A percentile compares a stretch with the other conserved stretches of the same genome.
Evolutionary conservation across 2,329 filamentous ascomycete genomes (phyloP).

Genomic region (Plectosphaerella cucumerina): DNA sequence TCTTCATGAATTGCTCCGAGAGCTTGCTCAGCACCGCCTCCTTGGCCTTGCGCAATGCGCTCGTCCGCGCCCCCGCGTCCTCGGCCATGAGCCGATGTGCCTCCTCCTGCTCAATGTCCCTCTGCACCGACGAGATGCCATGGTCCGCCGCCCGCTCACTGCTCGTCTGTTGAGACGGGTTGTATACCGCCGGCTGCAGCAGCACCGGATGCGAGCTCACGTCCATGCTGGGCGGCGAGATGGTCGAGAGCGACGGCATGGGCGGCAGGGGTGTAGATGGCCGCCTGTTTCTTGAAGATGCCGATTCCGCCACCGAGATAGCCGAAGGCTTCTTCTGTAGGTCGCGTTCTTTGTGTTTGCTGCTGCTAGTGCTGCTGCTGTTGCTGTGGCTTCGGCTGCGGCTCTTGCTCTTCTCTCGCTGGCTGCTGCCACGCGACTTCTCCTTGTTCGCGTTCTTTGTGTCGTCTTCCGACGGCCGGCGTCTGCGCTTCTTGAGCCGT

Average conservation of each 20-base stretch:
- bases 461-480: slow-evolving; percentile 20
- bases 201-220: slow-evolving; percentile 45
- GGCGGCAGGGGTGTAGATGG: slow-evolving; percentile 12
- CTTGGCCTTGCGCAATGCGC: slow-evolving; percentile 54
- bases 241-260: slow-evolving; percentile 27
- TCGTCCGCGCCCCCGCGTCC: slow-evolving; percentile 49
- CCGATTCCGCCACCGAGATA: slow-evolving; percentile 12
- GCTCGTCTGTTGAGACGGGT: slow-evolving; percentile 28
- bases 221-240: slow-evolving; percentile 46
- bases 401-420: slow-evolving; percentile 13
- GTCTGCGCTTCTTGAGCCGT: slow-evolving; percentile 39
- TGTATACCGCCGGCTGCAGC: slow-evolving; percentile 54
- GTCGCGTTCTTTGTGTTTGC: slow-evolving; percentile 8
- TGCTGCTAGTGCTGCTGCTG: slow-evolving; percentile 17
- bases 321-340: slow-evolving; percentile 8
- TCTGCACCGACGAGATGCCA: slow-evolving; percentile 53
- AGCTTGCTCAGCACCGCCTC: slow-evolving; percentile 58
- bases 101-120: slow-evolving; percentile 53
- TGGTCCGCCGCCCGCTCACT: slow-evolving; percentile 23
- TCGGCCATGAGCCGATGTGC: slow-evolving; percentile 52
- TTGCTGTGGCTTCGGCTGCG: slow-evolving; percentile 19
- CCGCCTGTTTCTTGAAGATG: slow-evolving; percentile 4
- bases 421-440: slow-evolving; percentile 22
- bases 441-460: slow-evolving; percentile 15
- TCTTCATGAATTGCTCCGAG: slow-evolving; percentile 41